phyloP scores from a whole-genome alignment of 306 rosid genomes.

The Quillaja saponaria region DNA sequence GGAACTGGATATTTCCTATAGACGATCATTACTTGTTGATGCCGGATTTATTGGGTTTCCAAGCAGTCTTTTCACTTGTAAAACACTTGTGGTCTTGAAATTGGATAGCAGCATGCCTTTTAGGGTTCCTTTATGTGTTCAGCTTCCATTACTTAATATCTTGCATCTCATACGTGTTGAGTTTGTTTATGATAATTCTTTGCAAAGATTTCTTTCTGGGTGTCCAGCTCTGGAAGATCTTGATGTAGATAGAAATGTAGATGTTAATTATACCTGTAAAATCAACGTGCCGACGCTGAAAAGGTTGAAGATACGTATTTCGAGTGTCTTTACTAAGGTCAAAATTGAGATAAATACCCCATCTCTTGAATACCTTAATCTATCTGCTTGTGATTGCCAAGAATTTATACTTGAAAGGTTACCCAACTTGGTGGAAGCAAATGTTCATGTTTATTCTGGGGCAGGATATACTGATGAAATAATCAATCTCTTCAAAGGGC shows the following conservation, averaged over 20 bases:
- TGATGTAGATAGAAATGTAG: too few species aligned
- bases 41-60: not conserved
- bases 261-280: not conserved
- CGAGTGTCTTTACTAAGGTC: not conserved
- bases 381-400: not conserved
- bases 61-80: slow-evolving; percentile 1
- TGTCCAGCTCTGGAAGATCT: not conserved
- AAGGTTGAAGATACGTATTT: not conserved
- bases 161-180: not conserved
- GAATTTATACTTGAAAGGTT: not conserved
- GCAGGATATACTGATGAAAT: not conserved
- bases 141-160: slow-evolving; percentile 21
- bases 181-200: not conserved
- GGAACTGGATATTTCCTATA: not conserved
- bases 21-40: not conserved
- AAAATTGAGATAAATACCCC: not conserved
- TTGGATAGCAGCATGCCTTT: not conserved
- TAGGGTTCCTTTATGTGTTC: slow-evolving; percentile 1
- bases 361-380: not conserved
- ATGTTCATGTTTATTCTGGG: not conserved
- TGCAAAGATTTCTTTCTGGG: not conserved
- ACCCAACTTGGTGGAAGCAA: not conserved
- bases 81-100: slow-evolving; percentile 8
- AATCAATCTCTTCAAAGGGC: not conserved
- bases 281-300: not conserved